phyloP scores from a whole-genome alignment of 306 rosid species.

The Notholithocarpus densiflorus region DNA sequence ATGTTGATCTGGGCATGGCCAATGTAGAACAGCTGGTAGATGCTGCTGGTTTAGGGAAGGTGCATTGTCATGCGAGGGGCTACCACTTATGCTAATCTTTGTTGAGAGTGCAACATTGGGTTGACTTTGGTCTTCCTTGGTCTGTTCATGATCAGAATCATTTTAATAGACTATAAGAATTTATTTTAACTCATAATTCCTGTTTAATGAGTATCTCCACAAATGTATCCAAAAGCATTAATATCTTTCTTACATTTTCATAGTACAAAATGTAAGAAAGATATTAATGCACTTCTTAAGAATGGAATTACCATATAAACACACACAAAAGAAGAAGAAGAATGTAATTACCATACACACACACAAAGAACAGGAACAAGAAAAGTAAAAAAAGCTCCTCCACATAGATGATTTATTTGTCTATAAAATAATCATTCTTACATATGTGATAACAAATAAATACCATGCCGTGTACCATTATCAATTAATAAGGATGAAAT shows the following conservation, averaged over 20 bases:
- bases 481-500: neutral
- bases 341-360: neutral
- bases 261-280: neutral
- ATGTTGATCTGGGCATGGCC: constrained; percentile 30
- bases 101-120: constrained; percentile 5
- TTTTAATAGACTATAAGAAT: neutral
- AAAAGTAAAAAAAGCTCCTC: neutral
- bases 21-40: constrained; percentile 17
- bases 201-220: neutral
- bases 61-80: constrained; percentile 15
- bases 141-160: constrained; percentile 37
- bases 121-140: constrained; percentile 23
- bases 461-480: neutral
- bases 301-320: neutral
- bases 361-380: too few relatives aligned
- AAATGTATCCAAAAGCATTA: neutral
- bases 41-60: constrained; percentile 28
- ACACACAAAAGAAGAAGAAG: too few relatives aligned
- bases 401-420: neutral
- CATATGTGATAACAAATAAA: neutral
- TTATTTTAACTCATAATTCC: neutral
- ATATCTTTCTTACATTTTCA: too few relatives aligned
- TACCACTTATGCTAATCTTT: constrained; percentile 6
- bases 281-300: neutral
- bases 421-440: neutral